Base-by-base conservation (phyloP, 1,284 basidiomycete genomes). In the Ustilago trichophora region DNA sequence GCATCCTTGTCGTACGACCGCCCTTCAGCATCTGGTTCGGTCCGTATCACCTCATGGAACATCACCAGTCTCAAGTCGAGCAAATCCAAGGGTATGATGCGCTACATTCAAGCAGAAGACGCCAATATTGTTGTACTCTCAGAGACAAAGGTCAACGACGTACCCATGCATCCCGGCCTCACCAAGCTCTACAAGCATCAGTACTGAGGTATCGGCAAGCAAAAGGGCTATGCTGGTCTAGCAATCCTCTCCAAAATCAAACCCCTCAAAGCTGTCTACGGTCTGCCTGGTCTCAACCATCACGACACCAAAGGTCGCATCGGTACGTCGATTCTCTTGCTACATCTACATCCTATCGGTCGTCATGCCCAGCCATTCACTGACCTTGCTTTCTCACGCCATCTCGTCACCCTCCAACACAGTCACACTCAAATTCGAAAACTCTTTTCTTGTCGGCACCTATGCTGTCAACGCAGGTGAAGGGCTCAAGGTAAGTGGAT, bases 391-490 rank as follows among this genome's bases (percentile, higher is more conserved):
- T 22, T 43, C 24, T 22, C 36, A 29, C 24, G 9, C 45, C 3
- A 11, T 6, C n/a, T n/a, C n/a, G n/a, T n/a, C n/a, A n/a, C 25
- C 10, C 89, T 19, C 26, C 10, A 11, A 21, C n/a, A 88, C 91
- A 49, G 82, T 92, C 31, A 92, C 90, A 1, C 83, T 92, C 22
- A 92, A 93, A 77, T 93, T 91, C 69, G 86, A 87, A 40, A 86
- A 84, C 35, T 87, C 83, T 50, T 92, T 88, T 67, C 66, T 94
- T 8, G 83, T 93, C 34, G 90, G 88, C 9, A 93, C 91, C 2
- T 94, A 94, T 66, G 90, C 91, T 19, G 88, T 90, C n/a, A 94
- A 94, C 73, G 91, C 92, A 0, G 92, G 92, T 8, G 83, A 87
- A 54, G 85, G 86, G 3, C 84, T 94, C 38, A 92, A 93, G 86